Evolutionary conservation across 768 basidiomycete genomes (phyloP).

Genomic region (Kwoniella mangroviensis): DNA sequence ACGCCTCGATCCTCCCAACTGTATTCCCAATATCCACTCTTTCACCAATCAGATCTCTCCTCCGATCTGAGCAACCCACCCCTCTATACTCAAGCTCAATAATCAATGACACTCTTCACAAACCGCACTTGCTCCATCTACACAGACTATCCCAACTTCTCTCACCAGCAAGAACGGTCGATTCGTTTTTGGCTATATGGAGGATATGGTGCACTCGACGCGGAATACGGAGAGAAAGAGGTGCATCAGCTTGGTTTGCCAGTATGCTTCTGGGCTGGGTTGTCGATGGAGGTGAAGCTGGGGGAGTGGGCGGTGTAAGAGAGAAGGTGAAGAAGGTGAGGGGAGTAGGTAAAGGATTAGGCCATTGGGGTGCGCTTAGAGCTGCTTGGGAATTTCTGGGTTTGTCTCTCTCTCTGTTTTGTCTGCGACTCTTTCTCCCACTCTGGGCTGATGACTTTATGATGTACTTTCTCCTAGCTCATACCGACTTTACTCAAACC

Average conservation of each 20-base stretch:
- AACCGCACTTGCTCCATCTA: conserved; percentile 64
- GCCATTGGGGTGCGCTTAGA: conserved; percentile 87
- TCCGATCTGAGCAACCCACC: conserved; percentile 65
- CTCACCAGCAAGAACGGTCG: conserved; percentile 66
- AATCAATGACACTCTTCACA: conserved; percentile 60
- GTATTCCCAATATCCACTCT: conserved; percentile 65
- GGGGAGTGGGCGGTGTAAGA: conserved; percentile 45
- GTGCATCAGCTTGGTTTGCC: conserved; percentile 66
- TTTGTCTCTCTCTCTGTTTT: conserved; percentile 57
- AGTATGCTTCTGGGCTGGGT: conserved; percentile 58
- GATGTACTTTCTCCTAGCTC: conserved; percentile 62
- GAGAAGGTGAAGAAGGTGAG: conserved; percentile 60
- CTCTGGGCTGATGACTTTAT: background rate
- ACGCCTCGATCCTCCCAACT: conserved; percentile 67
- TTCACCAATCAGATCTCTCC: conserved; percentile 75
- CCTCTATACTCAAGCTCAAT: conserved; percentile 81
- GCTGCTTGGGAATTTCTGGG: conserved; percentile 82
- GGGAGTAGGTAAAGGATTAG: conserved; percentile 77
- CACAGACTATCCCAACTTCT: conserved; percentile 65
- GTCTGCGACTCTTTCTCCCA: conserved; percentile 57
- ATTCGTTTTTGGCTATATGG: conserved; percentile 75
- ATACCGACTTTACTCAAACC: conserved; percentile 66
- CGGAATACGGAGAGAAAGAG: conserved; percentile 59
- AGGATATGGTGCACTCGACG: conserved; percentile 89
- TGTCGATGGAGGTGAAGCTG: conserved; percentile 68